phyloP scores from a whole-genome alignment of 768 basidiomycete species.

The Strobilomyces dryophilus region DNA sequence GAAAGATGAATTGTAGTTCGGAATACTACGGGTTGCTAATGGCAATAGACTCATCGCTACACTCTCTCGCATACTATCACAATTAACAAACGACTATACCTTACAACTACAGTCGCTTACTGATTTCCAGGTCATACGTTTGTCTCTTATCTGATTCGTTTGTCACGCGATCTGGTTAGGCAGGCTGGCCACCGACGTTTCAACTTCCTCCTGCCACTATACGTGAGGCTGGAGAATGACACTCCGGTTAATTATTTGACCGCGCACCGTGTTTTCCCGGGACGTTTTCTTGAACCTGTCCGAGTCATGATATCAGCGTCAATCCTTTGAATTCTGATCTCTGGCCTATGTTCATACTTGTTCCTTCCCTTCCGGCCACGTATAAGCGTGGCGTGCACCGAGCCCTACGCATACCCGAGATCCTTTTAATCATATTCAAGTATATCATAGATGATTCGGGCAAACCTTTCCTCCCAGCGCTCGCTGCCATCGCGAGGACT shows the following conservation, averaged over 20 bases:
- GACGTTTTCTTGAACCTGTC: not conserved
- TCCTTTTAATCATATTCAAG: conserved; percentile 22
- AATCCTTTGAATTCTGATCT: not conserved
- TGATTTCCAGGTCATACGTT: no score
- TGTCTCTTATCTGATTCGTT: no score
- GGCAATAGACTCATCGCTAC: not conserved
- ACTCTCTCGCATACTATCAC: no score
- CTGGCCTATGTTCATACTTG: conserved; percentile 1
- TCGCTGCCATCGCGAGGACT: conserved; percentile 26
- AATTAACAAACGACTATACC: no score
- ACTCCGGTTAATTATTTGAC: not conserved
- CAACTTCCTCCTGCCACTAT: not conserved
- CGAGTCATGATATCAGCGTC: not conserved
- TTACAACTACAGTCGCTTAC: no score
- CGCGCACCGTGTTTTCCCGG: not conserved
- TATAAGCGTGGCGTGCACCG: conserved; percentile 11
- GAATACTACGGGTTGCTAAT: not conserved
- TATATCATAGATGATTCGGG: conserved; percentile 15
- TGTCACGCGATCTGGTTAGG: not conserved
- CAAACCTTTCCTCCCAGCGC: conserved; percentile 12
- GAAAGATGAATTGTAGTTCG: conserved; percentile 29
- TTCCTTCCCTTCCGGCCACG: not conserved
- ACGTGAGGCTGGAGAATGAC: not conserved
- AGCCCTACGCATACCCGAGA: conserved; percentile 18
- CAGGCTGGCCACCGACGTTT: not conserved